phyloP scores from a whole-genome alignment of 1,284 basidiomycete genomes.

The Ustilago crameri region DNA sequence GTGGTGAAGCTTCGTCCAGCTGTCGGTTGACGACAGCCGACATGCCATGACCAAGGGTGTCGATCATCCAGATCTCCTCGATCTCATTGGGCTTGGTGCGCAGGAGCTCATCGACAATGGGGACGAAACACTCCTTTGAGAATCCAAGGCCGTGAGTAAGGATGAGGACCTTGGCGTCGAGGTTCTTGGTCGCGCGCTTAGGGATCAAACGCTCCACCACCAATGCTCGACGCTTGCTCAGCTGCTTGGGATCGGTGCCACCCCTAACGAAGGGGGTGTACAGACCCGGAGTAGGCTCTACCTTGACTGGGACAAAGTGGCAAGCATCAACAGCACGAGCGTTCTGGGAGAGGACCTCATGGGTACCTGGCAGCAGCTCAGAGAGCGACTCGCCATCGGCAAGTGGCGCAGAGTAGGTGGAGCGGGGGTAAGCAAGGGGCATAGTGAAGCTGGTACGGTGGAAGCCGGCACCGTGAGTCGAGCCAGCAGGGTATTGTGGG shows the following conservation, averaged over 20 bases:
- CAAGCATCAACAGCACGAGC: conserved; percentile 42
- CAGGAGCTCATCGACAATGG: conserved; percentile 40
- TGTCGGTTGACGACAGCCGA: conserved; percentile 45
- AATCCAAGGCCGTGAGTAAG: conserved; percentile 46
- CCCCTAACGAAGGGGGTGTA: conserved; percentile 44
- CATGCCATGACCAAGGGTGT: conserved; percentile 47
- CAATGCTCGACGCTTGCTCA: conserved; percentile 32
- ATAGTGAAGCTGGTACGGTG: conserved; percentile 41
- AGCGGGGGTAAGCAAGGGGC: conserved; percentile 40
- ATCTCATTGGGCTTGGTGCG: conserved; percentile 34
- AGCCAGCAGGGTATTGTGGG: conserved; percentile 37
- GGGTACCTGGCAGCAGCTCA: conserved; percentile 40
- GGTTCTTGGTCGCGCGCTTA: conserved; percentile 32
- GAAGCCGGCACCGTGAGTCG: conserved; percentile 26
- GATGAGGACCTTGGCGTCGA: conserved; percentile 42
- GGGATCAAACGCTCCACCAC: conserved; percentile 46
- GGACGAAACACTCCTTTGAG: conserved; percentile 42
- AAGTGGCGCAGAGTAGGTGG: conserved; percentile 44
- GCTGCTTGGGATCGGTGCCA: conserved; percentile 40
- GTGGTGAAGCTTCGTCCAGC: conserved; percentile 34
- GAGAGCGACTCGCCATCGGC: conserved; percentile 41
- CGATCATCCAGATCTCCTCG: conserved; percentile 49
- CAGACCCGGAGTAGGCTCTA: conserved; percentile 40
- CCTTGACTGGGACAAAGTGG: conserved; percentile 42
- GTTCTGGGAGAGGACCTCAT: conserved; percentile 44